Evolutionary conservation across 768 basidiomycete species (phyloP), one percentile per base, ranked within the genome.

Genomic region (Leccinum sublutescens): DNA sequence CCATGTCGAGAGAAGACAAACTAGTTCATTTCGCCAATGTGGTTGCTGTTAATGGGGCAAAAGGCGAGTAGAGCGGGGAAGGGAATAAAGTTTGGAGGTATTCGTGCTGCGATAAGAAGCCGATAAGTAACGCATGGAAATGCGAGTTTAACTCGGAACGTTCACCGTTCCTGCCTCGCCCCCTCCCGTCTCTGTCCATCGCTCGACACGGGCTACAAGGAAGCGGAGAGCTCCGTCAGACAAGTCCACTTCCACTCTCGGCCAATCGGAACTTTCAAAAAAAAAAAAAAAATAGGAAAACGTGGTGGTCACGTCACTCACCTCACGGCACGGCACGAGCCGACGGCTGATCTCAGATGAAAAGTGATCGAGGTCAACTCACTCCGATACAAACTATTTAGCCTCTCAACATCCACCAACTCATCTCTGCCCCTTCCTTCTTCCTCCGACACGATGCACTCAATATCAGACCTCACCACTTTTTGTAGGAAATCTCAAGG

Each of bases 401-500:
- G 55, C 55, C 59, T 47, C 50, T 56, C 27, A 49, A 49, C 52
- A 57, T 57, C 60, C 51, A 54, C 61, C 62, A 47, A 14, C 25
- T 11, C 62, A 45, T 19, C 54, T 40, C 62, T 58, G 36, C 33
- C 45, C 58, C 21, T 54, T 51, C 52, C 51, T 56, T 57, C 49
- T 21, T 55, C 55, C 19, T 55, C 55, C 55, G 43, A 31, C 29
- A 31, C 29, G 29, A 84, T 83, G 82, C 90, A 93, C 71, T 91
- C 92, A 52, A 91, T 95, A 64, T 91, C 91, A 68, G 93, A 95
- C 76, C 79, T 95, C 66, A 93, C 92, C 10, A 93, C 93, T 1
- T 91, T 85, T 69, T 89, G 88, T 70, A 82, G 89, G 62, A 87
- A 87, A 71, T 91, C 93, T 0, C 82, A 82, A 0, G 94, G 93